Conservation (phyloP, 345 rosid genomes). For the Theobroma cacao region DNA sequence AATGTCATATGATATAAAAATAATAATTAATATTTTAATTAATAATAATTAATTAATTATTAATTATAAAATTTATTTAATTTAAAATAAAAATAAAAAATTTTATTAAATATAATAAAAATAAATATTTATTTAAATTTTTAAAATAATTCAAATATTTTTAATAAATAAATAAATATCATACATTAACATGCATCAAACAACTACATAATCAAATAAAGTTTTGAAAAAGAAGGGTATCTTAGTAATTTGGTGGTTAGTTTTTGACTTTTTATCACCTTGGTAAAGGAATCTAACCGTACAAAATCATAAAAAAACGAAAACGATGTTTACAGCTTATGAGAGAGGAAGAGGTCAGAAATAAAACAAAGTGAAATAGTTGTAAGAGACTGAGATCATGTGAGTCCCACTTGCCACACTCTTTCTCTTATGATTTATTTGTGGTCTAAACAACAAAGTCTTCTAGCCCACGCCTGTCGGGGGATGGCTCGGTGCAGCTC, state of each 20-base stretch:
- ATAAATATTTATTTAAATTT: too few species aligned
- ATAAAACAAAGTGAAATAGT: conserved; percentile 15
- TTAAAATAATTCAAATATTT: too few species aligned
- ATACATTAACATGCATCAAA: too few species aligned
- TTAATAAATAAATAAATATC: too few species aligned
- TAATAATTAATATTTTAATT: too few species aligned
- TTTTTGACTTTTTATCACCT: conserved; percentile 23
- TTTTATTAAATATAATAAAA: too few species aligned
- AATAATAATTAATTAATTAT: too few species aligned
- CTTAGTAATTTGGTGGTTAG: background rate
- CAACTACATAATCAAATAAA: too few species aligned
- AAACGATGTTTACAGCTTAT: background rate
- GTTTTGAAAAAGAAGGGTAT: background rate
- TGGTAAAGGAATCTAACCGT: conserved; percentile 19
- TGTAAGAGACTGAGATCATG: conserved; percentile 24
- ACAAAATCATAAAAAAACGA: background rate
- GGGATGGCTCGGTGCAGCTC: background rate
- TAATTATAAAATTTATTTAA: too few species aligned
- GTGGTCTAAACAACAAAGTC: background rate
- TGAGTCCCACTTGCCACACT: conserved; percentile 27
- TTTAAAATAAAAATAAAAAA: too few species aligned
- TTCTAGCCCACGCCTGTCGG: conserved; percentile 28
- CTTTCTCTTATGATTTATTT: background rate
- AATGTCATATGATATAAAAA: too few species aligned
- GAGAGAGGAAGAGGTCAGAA: background rate